Percentiles rank a stretch among this genome's conserved stretches.
Conservation (phyloP, 768 basidiomycete species). For the Russula sp. region DNA sequence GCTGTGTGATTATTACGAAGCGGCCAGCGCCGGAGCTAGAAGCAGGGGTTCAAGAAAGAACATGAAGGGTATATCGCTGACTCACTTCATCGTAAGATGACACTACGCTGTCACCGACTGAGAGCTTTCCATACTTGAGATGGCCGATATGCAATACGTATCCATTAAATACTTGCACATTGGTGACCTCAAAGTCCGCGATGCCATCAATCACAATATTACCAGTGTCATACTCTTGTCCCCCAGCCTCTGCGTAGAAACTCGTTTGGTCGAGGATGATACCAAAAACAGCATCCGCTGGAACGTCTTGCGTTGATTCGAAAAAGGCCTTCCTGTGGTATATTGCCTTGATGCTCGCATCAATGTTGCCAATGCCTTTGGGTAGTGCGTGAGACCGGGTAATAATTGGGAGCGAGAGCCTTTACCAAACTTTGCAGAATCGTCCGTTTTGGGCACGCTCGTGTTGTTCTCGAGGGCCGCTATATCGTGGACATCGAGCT, state of each 20-base stretch:
- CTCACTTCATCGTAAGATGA: conserved; percentile 90
- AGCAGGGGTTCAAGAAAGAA: conserved; percentile 4
- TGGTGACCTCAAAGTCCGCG: conserved; percentile 89
- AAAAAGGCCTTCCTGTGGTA: conserved; percentile 79
- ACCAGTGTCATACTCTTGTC: conserved; percentile 96
- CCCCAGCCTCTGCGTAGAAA: conserved; percentile 97
- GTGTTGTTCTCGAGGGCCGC: conserved; percentile 77
- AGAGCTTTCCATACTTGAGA: conserved; percentile 83
- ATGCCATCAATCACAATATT: conserved; percentile 89
- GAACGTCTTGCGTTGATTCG: conserved; percentile 60
- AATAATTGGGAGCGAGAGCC: conserved; percentile 33
- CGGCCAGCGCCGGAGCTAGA: conserved; percentile 87
- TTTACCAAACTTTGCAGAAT: conserved; percentile 87
- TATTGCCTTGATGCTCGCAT: conserved; percentile 74
- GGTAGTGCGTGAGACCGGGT: not conserved
- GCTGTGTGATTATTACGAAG: conserved; percentile 97
- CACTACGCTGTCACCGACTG: conserved; percentile 76
- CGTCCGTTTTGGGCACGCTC: conserved; percentile 85
- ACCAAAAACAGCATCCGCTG: conserved; percentile 70
- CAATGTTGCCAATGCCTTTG: conserved; percentile 73
- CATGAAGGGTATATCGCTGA: conserved; percentile 8
- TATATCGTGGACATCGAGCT: conserved; percentile 94
- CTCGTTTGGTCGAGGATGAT: conserved; percentile 87
- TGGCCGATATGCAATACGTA: conserved; percentile 92
- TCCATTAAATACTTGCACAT: conserved; percentile 93